These are phyloP conservation scores for Talaromyces adpressus DNA, from an alignment of 495 filamentous ascomycete species.

Conservation along the genomic window DNA sequence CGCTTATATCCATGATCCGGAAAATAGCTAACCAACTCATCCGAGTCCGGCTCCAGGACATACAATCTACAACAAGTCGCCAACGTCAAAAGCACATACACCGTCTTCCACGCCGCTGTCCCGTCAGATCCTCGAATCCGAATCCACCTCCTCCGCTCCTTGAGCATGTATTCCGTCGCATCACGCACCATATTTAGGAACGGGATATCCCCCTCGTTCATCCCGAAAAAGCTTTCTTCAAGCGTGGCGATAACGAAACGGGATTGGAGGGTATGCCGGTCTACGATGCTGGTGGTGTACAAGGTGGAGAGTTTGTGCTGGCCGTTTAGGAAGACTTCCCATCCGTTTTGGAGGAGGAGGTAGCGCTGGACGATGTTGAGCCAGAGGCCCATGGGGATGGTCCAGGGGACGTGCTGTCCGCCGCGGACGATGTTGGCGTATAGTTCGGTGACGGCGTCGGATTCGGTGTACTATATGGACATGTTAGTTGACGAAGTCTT, in stretches of 20 bases:
- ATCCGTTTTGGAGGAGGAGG: background rate
- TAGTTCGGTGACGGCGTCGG: background rate
- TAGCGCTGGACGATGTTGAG: background rate
- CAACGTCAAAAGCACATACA: background rate
- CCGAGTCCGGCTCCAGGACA: background rate
- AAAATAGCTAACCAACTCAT: background rate
- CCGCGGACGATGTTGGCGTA: background rate
- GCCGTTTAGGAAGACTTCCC: background rate
- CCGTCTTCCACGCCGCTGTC: background rate
- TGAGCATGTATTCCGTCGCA: background rate
- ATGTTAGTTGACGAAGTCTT: background rate
- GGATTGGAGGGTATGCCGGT: background rate
- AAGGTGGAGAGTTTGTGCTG: background rate
- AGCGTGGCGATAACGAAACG: background rate
- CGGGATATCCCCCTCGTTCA: background rate
- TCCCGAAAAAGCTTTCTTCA: background rate
- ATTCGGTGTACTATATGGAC: background rate
- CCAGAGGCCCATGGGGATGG: background rate
- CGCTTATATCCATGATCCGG: background rate
- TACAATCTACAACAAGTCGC: background rate
- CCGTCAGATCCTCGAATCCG: background rate
- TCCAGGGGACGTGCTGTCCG: background rate
- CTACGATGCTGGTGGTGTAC: background rate
- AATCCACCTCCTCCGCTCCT: background rate
- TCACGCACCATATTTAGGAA: background rate